Conservation (phyloP, 371 early-diverging fungal genomes). For the Mucor plumbeus region DNA sequence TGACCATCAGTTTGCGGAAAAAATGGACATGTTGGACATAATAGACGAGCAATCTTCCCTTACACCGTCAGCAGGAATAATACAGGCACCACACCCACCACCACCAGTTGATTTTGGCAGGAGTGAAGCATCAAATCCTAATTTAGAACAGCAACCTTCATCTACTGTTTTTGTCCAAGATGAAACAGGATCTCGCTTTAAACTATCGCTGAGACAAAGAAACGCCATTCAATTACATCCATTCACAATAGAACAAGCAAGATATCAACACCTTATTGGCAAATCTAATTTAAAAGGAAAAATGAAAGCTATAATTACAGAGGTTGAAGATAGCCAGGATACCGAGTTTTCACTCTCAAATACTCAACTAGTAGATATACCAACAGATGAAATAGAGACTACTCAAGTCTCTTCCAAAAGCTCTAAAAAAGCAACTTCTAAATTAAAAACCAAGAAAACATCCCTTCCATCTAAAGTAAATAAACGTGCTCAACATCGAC, state of each 20-base stretch:
- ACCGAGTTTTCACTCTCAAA: not conserved
- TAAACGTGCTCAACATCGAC: not conserved
- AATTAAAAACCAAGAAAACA: not conserved
- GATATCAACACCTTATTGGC: not conserved
- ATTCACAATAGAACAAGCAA: slow-evolving; percentile 13
- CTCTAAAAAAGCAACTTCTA: not conserved
- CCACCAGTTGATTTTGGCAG: not conserved
- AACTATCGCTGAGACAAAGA: slow-evolving; percentile 11
- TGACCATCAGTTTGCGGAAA: not conserved
- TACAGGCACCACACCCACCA: too few species aligned
- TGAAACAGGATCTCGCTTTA: not conserved
- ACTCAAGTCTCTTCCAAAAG: not conserved
- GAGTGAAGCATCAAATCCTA: not conserved
- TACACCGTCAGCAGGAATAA: not conserved
- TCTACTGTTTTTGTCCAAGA: not conserved
- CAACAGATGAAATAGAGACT: not conserved
- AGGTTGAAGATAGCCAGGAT: not conserved
- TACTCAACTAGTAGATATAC: slow-evolving; percentile 2
- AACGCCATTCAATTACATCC: slow-evolving; percentile 18
- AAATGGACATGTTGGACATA: not conserved
- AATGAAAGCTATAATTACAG: not conserved
- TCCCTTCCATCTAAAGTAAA: not conserved
- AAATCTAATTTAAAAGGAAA: not conserved
- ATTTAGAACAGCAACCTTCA: not conserved
- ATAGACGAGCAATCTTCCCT: not conserved